Conservation (phyloP, 1,284 basidiomycete genomes). For the Moesziomyces sp. region DNA sequence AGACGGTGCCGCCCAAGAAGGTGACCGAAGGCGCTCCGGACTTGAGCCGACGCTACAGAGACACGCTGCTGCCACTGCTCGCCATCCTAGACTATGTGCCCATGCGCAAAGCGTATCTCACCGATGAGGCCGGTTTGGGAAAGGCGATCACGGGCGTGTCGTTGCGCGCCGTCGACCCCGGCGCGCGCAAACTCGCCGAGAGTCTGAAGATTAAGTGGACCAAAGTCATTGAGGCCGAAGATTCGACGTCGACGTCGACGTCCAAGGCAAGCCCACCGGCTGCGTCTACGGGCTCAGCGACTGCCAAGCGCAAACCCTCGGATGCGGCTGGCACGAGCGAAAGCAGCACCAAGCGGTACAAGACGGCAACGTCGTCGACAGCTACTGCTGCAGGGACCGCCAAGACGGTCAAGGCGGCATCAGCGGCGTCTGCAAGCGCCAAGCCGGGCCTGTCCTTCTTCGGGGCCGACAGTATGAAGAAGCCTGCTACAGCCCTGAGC, state of each 20-base stretch:
- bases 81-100: constrained; percentile 36
- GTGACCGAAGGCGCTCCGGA: constrained; percentile 29
- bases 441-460: constrained; percentile 33
- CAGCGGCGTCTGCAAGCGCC: constrained; percentile 7
- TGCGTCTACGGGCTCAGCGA: constrained; percentile 1
- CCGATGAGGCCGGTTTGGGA: constrained; percentile 51
- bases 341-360: constrained; percentile 30
- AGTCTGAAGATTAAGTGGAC: constrained; percentile 50
- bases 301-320: constrained; percentile 26
- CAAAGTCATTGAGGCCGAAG: constrained; percentile 32
- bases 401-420: constrained; percentile 3
- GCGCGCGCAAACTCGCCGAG: constrained; percentile 32
- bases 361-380: constrained; percentile 6
- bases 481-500: not conserved
- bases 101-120: constrained; percentile 47
- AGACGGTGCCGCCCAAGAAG: constrained; percentile 38
- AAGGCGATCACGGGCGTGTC: constrained; percentile 50
- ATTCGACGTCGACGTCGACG: constrained; percentile 3
- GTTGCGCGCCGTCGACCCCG: constrained; percentile 29
- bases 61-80: constrained; percentile 44
- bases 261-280: not conserved
- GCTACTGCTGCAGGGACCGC: constrained; percentile 2
- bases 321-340: constrained; percentile 12
- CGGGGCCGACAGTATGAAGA: constrained; percentile 4
- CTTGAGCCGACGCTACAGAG: constrained; percentile 45